Conservation (phyloP, 768 basidiomycete species). For the Mycena amicta region DNA sequence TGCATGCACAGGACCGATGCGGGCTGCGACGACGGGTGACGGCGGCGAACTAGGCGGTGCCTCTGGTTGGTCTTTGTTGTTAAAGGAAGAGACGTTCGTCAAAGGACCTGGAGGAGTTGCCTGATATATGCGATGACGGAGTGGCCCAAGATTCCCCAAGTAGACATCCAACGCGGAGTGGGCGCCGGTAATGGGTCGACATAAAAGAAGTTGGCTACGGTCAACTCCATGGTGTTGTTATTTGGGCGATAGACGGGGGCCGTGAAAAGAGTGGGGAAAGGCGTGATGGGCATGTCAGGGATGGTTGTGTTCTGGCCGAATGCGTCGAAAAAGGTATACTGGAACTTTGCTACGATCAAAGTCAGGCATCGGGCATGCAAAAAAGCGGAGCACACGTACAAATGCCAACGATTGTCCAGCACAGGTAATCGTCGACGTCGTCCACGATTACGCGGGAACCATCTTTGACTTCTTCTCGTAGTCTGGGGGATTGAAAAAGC, state of each 20-base stretch:
- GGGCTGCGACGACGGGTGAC: constrained; percentile 26
- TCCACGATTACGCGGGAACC: constrained; percentile 76
- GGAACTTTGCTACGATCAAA: constrained; percentile 83
- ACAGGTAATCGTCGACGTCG: constrained; percentile 92
- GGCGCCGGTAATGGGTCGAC: constrained; percentile 62
- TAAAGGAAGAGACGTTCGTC: constrained; percentile 62
- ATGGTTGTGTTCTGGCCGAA: constrained; percentile 78
- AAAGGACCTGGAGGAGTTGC: constrained; percentile 70
- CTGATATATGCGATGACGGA: constrained; percentile 77
- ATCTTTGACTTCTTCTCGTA: constrained; percentile 82
- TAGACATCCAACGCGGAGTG: constrained; percentile 85
- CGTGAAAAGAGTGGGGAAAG: constrained; percentile 85
- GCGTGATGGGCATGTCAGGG: constrained; percentile 81
- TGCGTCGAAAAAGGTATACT: constrained; percentile 93
- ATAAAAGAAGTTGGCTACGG: constrained; percentile 88
- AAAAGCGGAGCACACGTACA: too few relatives aligned
- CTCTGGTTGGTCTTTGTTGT: constrained; percentile 30
- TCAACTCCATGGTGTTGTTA: constrained; percentile 78
- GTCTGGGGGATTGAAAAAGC: constrained; percentile 75
- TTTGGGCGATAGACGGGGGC: constrained; percentile 73
- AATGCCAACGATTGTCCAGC: constrained; percentile 95
- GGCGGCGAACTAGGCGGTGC: constrained; percentile 31
- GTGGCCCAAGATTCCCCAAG: constrained; percentile 86
- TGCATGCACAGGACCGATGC: constrained; percentile 62
- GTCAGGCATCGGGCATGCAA: too few relatives aligned